Evolutionary conservation across 108 stramenopile species (phyloP), one percentile per base, ranked within the genome.

Genomic region (Nitzschia sp.): DNA sequence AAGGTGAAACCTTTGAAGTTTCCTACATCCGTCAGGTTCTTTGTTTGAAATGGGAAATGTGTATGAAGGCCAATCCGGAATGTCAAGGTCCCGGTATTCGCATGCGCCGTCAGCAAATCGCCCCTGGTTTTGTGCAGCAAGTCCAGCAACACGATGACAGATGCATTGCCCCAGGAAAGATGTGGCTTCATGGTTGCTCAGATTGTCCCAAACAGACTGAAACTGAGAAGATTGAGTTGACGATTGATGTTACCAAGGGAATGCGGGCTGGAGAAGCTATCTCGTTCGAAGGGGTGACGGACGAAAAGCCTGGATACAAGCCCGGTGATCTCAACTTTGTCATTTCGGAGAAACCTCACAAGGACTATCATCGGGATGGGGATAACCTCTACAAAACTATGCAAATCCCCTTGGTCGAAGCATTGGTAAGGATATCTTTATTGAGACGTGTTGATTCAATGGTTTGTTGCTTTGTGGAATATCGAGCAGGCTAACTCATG

Each of bases 91-190:
- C 90, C 1, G 98, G 98, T 17, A 85, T 95, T 12, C 77, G 80
- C 25, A 80, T 97, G 21, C 66, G 81, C 26, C 81, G 91, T 72
- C 95, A 97, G 65, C 98, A 98, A 75, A 84, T 98, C 63, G 98
- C 96, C 0, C 98, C 98, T 10, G 98, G 98, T 22, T 97, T 98
- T 83, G 96, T 98, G 9, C 98, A 98, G 81, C 95, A 97, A 77
- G 86, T 95, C 9, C 97, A 97, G 62, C 81, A 89, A 55, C 69
- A 79, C 3, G 98, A 98, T 70, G 92, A 93, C 9, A 87, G 86
- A 41, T 98, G 97, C 71, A 85, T 97, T 12, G 92, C 95, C 10
- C 90, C 80, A 1, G 97, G 97, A 10, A 95, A 97, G 67, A 88
- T 88, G 83, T 98, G 97, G 97, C 77, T 83, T 22, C 46, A 71